Evolutionary conservation across 1,284 basidiomycete species (phyloP).

Genomic region (Cutaneotrichosporon dermatis): DNA sequence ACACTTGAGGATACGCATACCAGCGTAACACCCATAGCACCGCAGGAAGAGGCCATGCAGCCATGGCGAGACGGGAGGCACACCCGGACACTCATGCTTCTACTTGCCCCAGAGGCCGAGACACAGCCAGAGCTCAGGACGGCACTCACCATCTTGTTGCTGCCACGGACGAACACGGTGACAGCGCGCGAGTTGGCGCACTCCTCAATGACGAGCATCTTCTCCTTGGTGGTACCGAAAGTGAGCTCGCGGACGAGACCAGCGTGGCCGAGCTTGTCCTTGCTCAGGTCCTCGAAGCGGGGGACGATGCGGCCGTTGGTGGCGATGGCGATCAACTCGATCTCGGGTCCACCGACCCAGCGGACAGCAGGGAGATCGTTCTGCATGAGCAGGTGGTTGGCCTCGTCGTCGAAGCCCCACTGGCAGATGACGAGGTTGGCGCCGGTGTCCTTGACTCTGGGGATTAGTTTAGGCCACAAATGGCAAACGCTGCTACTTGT

Average conservation of each 20-base stretch:
- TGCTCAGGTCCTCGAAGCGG: slow-evolving; percentile 88
- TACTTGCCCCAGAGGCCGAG: too few species aligned
- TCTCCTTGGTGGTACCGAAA: slow-evolving; percentile 96
- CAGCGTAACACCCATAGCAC: too few species aligned
- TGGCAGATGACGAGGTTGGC: slow-evolving; percentile 99
- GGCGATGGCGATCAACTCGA: slow-evolving; percentile 98
- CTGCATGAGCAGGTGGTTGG: slow-evolving; percentile 96
- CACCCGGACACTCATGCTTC: too few species aligned
- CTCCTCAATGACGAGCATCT: slow-evolving; percentile 98
- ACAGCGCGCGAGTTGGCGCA: slow-evolving; percentile 96
- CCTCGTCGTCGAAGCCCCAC: slow-evolving; percentile 99
- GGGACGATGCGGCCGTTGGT: slow-evolving; percentile 98
- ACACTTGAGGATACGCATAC: too few species aligned
- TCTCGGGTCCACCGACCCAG: slow-evolving; percentile 98
- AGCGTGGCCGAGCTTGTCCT: slow-evolving; percentile 87
- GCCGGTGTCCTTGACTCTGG: slow-evolving; percentile 89
- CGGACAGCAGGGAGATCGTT: slow-evolving; percentile 96
- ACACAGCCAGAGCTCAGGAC: not conserved
- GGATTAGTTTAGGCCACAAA: not conserved
- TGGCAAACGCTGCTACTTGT: too few species aligned
- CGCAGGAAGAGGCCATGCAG: too few species aligned
- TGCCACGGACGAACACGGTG: slow-evolving; percentile 93
- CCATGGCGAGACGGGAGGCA: too few species aligned
- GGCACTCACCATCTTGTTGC: slow-evolving; percentile 89
- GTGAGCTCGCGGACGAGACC: slow-evolving; percentile 89